Conservation (phyloP, 345 rosid species). For the Brassica carinata region DNA sequence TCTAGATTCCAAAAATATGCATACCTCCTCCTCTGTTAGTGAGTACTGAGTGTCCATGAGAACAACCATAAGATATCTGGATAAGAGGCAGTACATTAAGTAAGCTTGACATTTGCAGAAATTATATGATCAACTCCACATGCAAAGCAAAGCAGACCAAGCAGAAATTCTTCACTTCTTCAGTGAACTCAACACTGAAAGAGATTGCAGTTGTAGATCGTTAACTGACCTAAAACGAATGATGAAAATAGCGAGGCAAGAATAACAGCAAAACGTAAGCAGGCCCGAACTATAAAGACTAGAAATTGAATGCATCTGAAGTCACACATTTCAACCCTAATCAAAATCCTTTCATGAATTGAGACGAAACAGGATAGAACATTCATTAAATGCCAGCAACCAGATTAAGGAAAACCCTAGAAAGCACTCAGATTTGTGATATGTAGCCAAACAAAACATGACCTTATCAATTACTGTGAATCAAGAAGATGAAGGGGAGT, state of each 20-base stretch:
- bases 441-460: background rate
- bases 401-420: conserved; percentile 24
- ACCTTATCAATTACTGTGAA: background rate
- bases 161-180: background rate
- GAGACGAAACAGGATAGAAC: conserved; percentile 2
- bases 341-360: background rate
- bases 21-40: conserved; percentile 74
- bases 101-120: conserved; percentile 78
- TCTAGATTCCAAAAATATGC: conserved; percentile 49
- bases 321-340: conserved; percentile 1
- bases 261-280: no score
- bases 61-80: conserved; percentile 80
- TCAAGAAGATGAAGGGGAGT: background rate
- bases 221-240: conserved; percentile 53
- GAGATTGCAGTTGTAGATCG: conserved; percentile 33
- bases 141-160: conserved; percentile 35
- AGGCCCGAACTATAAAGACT: background rate
- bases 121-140: conserved; percentile 49
- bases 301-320: conserved; percentile 16
- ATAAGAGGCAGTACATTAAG: conserved; percentile 46
- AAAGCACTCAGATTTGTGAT: conserved; percentile 18
- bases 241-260: background rate
- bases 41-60: conserved; percentile 89
- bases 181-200: conserved; percentile 7
- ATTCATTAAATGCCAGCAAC: conserved; percentile 8